Percentiles rank a stretch among this genome's conserved stretches.
Conservation (phyloP, 257 asterid genomes). For the Rehmannia glutinosa region DNA sequence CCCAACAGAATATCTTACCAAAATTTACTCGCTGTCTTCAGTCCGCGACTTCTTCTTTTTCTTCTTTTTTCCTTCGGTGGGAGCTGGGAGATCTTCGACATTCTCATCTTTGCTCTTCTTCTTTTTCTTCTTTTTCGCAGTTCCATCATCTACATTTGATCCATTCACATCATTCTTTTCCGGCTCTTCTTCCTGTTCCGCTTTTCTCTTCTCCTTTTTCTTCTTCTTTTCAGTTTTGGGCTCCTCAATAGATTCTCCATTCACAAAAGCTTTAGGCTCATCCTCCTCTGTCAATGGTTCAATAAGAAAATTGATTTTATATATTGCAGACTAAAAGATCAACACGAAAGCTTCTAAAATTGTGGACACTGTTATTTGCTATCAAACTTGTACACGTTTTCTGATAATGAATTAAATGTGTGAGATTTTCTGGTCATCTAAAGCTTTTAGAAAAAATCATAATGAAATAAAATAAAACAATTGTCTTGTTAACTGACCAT, state of each 20-base stretch:
- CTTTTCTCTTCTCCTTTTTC: constrained; percentile 61
- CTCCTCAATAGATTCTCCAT: constrained; percentile 49
- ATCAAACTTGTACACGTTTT: too few species aligned
- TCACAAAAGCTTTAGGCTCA: constrained; percentile 25
- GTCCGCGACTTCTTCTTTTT: constrained; percentile 47
- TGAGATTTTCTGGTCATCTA: not conserved
- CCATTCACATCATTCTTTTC: constrained; percentile 29
- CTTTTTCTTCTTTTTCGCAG: constrained; percentile 63
- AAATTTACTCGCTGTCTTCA: constrained; percentile 26
- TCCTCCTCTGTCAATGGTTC: constrained; percentile 41
- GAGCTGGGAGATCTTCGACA: constrained; percentile 27
- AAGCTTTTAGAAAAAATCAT: too few species aligned
- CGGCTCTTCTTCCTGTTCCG: constrained; percentile 21
- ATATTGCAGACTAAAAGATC: not conserved
- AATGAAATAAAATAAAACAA: too few species aligned
- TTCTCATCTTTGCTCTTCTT: constrained; percentile 42
- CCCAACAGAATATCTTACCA: not conserved
- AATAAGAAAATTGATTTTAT: not conserved
- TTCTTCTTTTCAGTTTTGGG: constrained; percentile 75
- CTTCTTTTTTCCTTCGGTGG: constrained; percentile 48
- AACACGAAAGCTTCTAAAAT: too few species aligned
- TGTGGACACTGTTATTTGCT: too few species aligned
- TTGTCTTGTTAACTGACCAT: too few species aligned
- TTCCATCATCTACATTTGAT: too few species aligned
- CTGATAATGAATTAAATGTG: not conserved